A percentile compares a stretch with the other conserved stretches of the same genome.
phyloP scores from a whole-genome alignment of 2,329 filamentous ascomycete species.

The Talaromyces atroroseus region DNA sequence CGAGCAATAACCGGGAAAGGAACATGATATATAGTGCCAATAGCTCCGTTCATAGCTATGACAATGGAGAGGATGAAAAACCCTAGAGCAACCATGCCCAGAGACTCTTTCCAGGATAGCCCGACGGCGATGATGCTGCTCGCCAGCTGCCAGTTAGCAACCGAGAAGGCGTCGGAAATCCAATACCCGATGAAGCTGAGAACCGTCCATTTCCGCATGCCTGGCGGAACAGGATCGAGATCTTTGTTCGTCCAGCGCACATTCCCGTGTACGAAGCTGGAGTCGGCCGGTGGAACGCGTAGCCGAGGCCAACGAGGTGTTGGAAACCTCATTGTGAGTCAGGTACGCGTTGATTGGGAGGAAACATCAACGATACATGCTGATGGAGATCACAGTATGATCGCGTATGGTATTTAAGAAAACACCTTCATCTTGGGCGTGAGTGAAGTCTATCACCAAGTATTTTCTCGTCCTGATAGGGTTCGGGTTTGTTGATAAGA shows the following conservation, averaged over 20 bases:
- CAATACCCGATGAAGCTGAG: conserved; percentile 35
- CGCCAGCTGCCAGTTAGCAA: conserved; percentile 52
- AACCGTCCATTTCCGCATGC: neutral
- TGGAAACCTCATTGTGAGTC: neutral
- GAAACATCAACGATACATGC: too few species aligned
- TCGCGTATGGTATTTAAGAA: too few species aligned
- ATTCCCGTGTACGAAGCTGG: neutral
- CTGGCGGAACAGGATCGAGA: neutral
- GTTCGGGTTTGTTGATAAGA: neutral
- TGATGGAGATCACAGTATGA: too few species aligned
- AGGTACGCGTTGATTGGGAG: too few species aligned
- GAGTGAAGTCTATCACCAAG: too few species aligned
- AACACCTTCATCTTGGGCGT: too few species aligned
- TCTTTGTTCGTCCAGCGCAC: neutral
- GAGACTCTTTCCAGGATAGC: conserved; percentile 48
- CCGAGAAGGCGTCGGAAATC: conserved; percentile 49
- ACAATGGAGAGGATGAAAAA: conserved; percentile 54
- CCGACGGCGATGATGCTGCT: conserved; percentile 47
- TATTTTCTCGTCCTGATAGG: neutral
- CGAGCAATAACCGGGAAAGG: conserved; percentile 54
- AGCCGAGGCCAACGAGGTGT: neutral
- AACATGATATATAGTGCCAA: conserved; percentile 48
- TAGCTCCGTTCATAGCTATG: conserved; percentile 57
- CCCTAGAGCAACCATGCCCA: conserved; percentile 46
- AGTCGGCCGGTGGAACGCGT: neutral